Evolutionary conservation across 352 stramenopile species (phyloP), one percentile per base, ranked within the genome.

Genomic region (Globisporangium mamillatum): DNA sequence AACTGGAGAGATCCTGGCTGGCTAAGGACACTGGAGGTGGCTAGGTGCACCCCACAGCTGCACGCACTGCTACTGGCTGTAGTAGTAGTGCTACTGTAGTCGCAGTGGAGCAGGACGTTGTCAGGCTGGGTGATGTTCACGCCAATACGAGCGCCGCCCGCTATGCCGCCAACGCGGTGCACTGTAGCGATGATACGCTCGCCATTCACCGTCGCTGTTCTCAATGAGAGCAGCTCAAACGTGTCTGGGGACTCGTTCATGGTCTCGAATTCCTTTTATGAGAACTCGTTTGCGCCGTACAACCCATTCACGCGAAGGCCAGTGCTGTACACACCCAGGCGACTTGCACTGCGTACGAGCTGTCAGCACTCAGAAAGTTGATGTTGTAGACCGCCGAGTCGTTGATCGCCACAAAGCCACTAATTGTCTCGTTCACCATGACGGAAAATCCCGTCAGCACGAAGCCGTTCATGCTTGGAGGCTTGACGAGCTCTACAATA

Each of bases 391-490:
- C 56, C 9, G 58, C 46, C 34, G 76, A 75, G 10, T 71, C 57
- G 25, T 38, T 74, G 8, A 80, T 54, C 0, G 36, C 53, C 18
- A 84, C 52, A 8, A 60, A 75, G 5, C 54, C 65, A 20, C 64
- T 55, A 0, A 83, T 22, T 0, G 25, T 48, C 12, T 57, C 72
- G 38, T 79, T 69, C 7, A 84, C 55, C 29, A 61, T 68, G 14
- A 92, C 59, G 0, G 61, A 74, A 54, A 90, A 92, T 0, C 80
- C 81, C 16, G 53, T 70, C 60, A 90, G 74, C 14, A 29, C 56
- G 3, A 79, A 69, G 4, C 80, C 82, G 52, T 78, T 73, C 84
- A 92, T 86, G 50, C 89, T 88, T 10, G 53, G 25, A 8, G 82
- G 73, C 22, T 75, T 77, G 14, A 81, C 53, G 38, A 92, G 38